A percentile compares a stretch with the other conserved stretches of the same genome.
Conservation (phyloP, 352 stramenopile genomes). For the Peronospora destructor region DNA sequence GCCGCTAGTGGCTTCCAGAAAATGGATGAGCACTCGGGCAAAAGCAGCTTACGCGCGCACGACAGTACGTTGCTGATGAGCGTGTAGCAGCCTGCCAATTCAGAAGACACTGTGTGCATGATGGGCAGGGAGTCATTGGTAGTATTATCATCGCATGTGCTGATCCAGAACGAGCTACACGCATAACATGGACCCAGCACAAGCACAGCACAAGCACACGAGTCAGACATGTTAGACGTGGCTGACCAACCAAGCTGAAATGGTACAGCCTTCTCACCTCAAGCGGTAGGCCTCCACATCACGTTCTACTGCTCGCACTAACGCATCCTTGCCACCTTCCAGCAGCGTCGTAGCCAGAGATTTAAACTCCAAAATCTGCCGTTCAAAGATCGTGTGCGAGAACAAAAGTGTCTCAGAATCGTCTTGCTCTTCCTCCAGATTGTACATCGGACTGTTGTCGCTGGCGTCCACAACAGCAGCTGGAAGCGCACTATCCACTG, state of each 20-base stretch:
- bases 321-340: slow-evolving; percentile 15
- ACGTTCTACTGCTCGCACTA: slow-evolving; percentile 24
- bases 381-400: slow-evolving; percentile 69
- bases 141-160: slow-evolving; percentile 11
- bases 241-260: neutral
- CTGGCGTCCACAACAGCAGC: slow-evolving; percentile 11
- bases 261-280: slow-evolving; percentile 14
- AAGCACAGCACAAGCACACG: slow-evolving; percentile 8
- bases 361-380: slow-evolving; percentile 43
- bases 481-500: slow-evolving; percentile 13
- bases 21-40: slow-evolving; percentile 22
- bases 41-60: slow-evolving; percentile 19
- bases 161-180: slow-evolving; percentile 24
- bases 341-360: slow-evolving; percentile 30
- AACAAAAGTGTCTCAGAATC: slow-evolving; percentile 54
- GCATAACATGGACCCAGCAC: slow-evolving; percentile 8
- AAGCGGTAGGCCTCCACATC: slow-evolving; percentile 33
- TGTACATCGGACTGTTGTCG: slow-evolving; percentile 9
- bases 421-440: slow-evolving; percentile 18
- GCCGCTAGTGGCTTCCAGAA: slow-evolving; percentile 33
- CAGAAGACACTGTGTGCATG: slow-evolving; percentile 27
- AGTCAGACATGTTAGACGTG: slow-evolving; percentile 8
- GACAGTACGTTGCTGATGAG: slow-evolving; percentile 25
- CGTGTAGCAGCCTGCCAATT: slow-evolving; percentile 29
- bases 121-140: slow-evolving; percentile 10